These are phyloP conservation scores for Jacaranda copaia DNA, from an alignment of 257 asterid genomes.

Conservation along the genomic window DNA sequence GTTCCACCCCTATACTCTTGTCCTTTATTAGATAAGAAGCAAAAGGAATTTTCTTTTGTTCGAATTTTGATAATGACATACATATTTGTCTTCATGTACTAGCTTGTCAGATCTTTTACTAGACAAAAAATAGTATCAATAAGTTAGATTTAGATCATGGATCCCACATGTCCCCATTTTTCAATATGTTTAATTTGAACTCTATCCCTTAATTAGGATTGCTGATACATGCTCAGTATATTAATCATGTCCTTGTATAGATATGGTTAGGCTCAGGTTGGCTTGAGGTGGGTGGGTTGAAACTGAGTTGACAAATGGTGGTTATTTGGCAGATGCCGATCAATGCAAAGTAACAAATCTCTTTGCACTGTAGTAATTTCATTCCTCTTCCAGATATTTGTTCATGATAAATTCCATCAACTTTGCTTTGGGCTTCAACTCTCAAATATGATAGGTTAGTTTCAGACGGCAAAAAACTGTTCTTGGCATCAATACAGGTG, in stretches of 20 bases:
- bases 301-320: not conserved
- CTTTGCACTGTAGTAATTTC: not conserved
- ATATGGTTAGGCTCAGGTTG: too few relatives aligned
- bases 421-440: conserved; percentile 9
- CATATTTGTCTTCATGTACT: conserved; percentile 5
- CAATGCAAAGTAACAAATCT: not conserved
- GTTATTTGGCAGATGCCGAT: not conserved
- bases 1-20: not conserved
- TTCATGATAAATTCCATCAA: conserved; percentile 24
- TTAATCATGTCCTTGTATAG: too few relatives aligned
- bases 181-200: not conserved
- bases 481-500: conserved; percentile 24
- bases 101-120: not conserved
- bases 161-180: not conserved
- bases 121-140: not conserved
- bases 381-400: conserved; percentile 2
- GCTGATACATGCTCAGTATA: conserved; percentile 3
- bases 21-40: conserved; percentile 3
- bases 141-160: not conserved
- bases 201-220: conserved; percentile 15
- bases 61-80: not conserved
- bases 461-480: conserved; percentile 22
- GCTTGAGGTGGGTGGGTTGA: too few relatives aligned
- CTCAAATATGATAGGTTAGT: conserved; percentile 18
- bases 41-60: conserved; percentile 10